Evolutionary conservation across 768 basidiomycete species (phyloP).

Genomic region (Cubamyces sp.): DNA sequence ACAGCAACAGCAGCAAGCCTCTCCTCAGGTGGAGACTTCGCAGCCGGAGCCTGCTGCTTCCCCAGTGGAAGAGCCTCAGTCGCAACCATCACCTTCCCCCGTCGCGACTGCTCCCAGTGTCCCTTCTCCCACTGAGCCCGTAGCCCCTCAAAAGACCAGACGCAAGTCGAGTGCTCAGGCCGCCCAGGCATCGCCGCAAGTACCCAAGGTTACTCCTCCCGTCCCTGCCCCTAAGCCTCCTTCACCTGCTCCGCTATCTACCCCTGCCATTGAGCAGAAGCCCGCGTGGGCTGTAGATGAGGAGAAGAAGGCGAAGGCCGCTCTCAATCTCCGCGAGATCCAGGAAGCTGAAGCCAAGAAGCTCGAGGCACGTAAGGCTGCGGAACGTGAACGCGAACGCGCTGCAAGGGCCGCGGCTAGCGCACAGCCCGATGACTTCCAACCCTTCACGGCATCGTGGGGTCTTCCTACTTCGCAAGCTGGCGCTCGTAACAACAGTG

Average conservation of each 20-base stretch:
- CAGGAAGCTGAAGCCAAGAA: constrained; percentile 91
- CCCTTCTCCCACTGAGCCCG: constrained; percentile 18
- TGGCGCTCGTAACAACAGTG: constrained; percentile 49
- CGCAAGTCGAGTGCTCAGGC: constrained; percentile 21
- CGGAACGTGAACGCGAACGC: constrained; percentile 73
- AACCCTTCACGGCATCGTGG: constrained; percentile 77
- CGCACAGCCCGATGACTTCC: constrained; percentile 54
- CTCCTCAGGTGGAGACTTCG: not conserved
- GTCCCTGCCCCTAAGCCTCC: constrained; percentile 8
- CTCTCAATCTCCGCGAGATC: constrained; percentile 87
- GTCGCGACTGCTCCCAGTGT: constrained; percentile 11
- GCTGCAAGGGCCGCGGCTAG: constrained; percentile 49
- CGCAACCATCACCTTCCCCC: constrained; percentile 19
- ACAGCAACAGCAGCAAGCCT: constrained; percentile 23
- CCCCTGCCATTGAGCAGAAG: constrained; percentile 41
- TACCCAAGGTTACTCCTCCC: constrained; percentile 11
- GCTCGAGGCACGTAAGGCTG: constrained; percentile 73
- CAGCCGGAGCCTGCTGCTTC: constrained; percentile 21
- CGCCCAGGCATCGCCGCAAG: constrained; percentile 1
- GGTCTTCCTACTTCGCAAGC: constrained; percentile 85
- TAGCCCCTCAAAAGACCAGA: constrained; percentile 20
- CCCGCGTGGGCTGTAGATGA: constrained; percentile 73
- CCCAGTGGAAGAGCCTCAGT: constrained; percentile 18
- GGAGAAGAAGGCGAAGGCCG: constrained; percentile 60
- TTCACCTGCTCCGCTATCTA: constrained; percentile 8